Percentiles rank a stretch among this genome's conserved stretches.
phyloP scores from a whole-genome alignment of 2,329 filamentous ascomycete genomes.

The Polytolypa hystricis region DNA sequence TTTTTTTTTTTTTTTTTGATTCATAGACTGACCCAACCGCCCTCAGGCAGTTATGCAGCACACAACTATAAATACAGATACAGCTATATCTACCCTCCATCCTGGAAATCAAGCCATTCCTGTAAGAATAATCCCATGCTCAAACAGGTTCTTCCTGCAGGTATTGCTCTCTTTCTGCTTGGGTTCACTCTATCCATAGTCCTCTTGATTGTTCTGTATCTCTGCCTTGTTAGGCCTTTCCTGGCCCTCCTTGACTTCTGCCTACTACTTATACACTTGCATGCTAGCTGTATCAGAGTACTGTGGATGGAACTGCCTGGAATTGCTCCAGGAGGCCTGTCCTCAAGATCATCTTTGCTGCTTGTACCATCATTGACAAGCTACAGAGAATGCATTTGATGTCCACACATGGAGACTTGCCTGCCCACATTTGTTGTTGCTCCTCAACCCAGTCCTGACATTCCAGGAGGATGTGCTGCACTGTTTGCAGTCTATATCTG shows the following conservation, averaged over 20 bases:
- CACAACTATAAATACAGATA: slow-evolving; percentile 10
- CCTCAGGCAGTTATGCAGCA: slow-evolving; percentile 11
- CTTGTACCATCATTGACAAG: slow-evolving; percentile 18
- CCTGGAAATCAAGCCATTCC: slow-evolving; percentile 5
- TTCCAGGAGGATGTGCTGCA: slow-evolving; percentile 22
- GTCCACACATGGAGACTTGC: slow-evolving; percentile 16
- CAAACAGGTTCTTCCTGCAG: background rate
- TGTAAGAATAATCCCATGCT: background rate
- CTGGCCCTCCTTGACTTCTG: slow-evolving; percentile 19
- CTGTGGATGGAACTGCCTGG: slow-evolving; percentile 16
- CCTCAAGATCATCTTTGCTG: slow-evolving; percentile 22
- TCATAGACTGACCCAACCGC: slow-evolving; percentile 3
- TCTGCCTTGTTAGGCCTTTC: slow-evolving; percentile 12
- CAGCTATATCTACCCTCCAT: slow-evolving; percentile 3
- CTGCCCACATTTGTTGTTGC: slow-evolving; percentile 16
- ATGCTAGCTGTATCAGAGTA: slow-evolving; percentile 12
- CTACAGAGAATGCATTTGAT: slow-evolving; percentile 23
- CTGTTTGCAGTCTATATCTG: slow-evolving; percentile 17
- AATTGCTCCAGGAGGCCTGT: slow-evolving; percentile 20
- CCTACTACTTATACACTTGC: slow-evolving; percentile 12
- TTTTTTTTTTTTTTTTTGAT: background rate
- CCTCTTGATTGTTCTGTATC: slow-evolving; percentile 18
- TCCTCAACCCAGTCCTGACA: slow-evolving; percentile 16
- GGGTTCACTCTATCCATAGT: slow-evolving; percentile 10
- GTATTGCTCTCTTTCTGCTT: slow-evolving; percentile 1